These are phyloP conservation scores for Porphyrellus cyaneotinctus DNA, from an alignment of 768 basidiomycete species.

Conservation along the genomic window DNA sequence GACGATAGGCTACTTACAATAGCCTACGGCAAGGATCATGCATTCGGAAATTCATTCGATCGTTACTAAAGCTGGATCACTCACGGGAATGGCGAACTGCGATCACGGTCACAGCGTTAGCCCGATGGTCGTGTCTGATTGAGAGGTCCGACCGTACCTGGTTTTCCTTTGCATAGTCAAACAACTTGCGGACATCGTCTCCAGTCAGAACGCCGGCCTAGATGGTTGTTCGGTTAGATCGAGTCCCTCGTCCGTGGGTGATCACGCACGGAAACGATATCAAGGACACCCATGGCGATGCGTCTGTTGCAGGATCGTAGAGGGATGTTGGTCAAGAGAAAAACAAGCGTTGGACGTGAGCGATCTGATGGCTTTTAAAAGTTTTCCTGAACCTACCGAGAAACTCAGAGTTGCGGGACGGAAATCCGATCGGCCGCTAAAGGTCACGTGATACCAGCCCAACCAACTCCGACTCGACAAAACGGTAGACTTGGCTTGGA, in stretches of 20 bases:
- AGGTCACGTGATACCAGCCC: not conserved
- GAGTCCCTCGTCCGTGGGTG: not conserved
- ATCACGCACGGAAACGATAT: conserved; percentile 74
- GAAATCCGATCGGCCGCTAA: not conserved
- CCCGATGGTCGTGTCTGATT: not conserved
- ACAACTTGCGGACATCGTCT: conserved; percentile 90
- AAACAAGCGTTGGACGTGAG: not conserved
- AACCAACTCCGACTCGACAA: too few species aligned
- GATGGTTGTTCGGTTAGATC: conserved; percentile 6
- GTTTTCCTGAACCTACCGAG: conserved; percentile 10
- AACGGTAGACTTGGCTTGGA: too few species aligned
- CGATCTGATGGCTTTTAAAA: conserved; percentile 1
- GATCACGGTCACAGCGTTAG: conserved; percentile 6
- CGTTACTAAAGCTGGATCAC: conserved; percentile 27
- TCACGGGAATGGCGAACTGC: conserved; percentile 82
- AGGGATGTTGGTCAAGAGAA: conserved; percentile 7
- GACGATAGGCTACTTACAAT: conserved; percentile 52
- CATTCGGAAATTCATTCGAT: not conserved
- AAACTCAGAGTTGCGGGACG: not conserved
- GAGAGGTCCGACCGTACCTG: conserved; percentile 48
- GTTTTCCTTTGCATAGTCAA: conserved; percentile 88
- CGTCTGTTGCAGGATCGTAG: conserved; percentile 6
- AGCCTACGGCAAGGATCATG: conserved; percentile 43
- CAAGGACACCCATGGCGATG: conserved; percentile 68
- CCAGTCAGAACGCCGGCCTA: conserved; percentile 95